phyloP scores from a whole-genome alignment of 768 basidiomycete species.

The Russula brevipes region DNA sequence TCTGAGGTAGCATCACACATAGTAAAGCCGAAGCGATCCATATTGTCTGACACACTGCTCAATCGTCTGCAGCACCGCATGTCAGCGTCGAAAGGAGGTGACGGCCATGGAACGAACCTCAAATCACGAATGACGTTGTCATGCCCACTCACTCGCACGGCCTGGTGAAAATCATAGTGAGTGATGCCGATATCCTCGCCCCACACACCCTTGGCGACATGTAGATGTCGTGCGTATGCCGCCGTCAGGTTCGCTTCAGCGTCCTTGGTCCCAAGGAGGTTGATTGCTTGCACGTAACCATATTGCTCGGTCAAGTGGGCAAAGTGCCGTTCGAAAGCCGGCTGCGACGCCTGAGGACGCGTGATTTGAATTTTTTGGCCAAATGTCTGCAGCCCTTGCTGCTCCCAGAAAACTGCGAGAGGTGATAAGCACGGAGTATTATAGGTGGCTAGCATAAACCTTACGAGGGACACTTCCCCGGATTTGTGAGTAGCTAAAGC shows the following conservation, averaged over 20 bases:
- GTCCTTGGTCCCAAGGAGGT: slow-evolving; percentile 87
- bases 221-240: slow-evolving; percentile 79
- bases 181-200: slow-evolving; percentile 73
- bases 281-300: slow-evolving; percentile 78
- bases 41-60: slow-evolving; percentile 52
- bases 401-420: slow-evolving; percentile 91
- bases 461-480: slow-evolving; percentile 92
- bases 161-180: slow-evolving; percentile 91
- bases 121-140: slow-evolving; percentile 79
- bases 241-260: slow-evolving; percentile 81
- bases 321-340: slow-evolving; percentile 95
- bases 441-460: slow-evolving; percentile 34
- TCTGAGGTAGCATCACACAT: slow-evolving; percentile 63
- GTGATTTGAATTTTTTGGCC: slow-evolving; percentile 93
- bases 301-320: slow-evolving; percentile 83
- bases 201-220: slow-evolving; percentile 54
- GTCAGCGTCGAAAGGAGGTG: neutral
- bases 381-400: slow-evolving; percentile 92
- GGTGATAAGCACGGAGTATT: slow-evolving; percentile 10
- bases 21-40: slow-evolving; percentile 82
- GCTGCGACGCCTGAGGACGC: slow-evolving; percentile 91
- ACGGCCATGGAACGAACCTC: slow-evolving; percentile 36
- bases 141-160: slow-evolving; percentile 75
- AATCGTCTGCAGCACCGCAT: slow-evolving; percentile 43
- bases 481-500: slow-evolving; percentile 89